These are phyloP conservation scores for Aspergillus hiratsukae DNA, from an alignment of 2,329 filamentous ascomycete species.

Conservation along the genomic window DNA sequence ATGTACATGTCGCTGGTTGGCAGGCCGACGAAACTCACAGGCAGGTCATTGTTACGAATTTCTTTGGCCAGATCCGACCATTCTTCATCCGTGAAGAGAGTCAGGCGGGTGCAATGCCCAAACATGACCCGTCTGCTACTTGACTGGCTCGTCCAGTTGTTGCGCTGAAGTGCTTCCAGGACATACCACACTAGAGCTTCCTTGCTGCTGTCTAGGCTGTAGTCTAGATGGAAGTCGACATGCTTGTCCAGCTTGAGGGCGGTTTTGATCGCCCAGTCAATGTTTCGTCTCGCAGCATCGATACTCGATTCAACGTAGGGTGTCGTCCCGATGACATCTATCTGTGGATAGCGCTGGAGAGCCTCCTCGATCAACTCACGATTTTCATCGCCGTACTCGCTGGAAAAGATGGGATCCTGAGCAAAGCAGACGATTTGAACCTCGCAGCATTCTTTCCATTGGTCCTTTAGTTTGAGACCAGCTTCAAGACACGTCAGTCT, in stretches of 20 bases:
- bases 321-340: conserved; percentile 63
- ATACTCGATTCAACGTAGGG: conserved; percentile 62
- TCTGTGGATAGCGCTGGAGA: conserved; percentile 29
- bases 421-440: conserved; percentile 69
- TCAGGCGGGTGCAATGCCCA: conserved; percentile 66
- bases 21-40: conserved; percentile 63
- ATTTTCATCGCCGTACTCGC: conserved; percentile 49
- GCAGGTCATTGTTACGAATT: conserved; percentile 48
- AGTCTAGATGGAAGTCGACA: conserved; percentile 69
- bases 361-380: conserved; percentile 48
- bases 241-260: conserved; percentile 52
- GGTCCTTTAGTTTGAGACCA: conserved; percentile 53
- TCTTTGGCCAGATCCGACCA: conserved; percentile 47
- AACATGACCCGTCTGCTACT: conserved; percentile 52
- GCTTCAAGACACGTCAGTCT: conserved; percentile 54
- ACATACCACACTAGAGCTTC: conserved; percentile 54
- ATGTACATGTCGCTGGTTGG: conserved; percentile 70
- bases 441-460: conserved; percentile 51
- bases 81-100: conserved; percentile 48
- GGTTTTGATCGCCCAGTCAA: conserved; percentile 58
- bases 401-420: conserved; percentile 63
- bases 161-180: conserved; percentile 47
- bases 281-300: conserved; percentile 51
- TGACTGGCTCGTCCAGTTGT: conserved; percentile 46
- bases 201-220: conserved; percentile 53